Conservation (phyloP, 2,329 filamentous ascomycete species). For the Cucurbitaria berberidis region DNA sequence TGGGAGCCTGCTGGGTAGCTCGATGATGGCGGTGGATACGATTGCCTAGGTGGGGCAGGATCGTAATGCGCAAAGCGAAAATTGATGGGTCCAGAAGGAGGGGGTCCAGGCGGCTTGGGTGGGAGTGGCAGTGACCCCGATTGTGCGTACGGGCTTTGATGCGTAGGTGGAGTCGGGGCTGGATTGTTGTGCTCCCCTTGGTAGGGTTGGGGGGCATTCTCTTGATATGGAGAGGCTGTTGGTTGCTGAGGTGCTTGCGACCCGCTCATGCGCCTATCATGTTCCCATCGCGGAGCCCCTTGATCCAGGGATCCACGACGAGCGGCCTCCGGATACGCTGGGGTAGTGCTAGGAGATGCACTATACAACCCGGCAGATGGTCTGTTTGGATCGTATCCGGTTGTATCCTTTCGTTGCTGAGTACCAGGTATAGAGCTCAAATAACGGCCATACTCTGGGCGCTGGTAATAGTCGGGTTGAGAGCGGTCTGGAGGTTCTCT, state of each 20-base stretch:
- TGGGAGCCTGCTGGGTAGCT: slow-evolving; percentile 29
- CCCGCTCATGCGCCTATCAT: slow-evolving; percentile 35
- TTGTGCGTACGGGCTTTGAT: slow-evolving; percentile 44
- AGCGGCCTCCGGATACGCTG: slow-evolving; percentile 20
- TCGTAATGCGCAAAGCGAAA: slow-evolving; percentile 47
- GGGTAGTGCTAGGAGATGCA: slow-evolving; percentile 24
- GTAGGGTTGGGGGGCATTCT: slow-evolving; percentile 32
- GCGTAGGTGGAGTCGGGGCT: slow-evolving; percentile 26
- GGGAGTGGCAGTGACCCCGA: slow-evolving; percentile 32
- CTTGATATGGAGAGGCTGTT: slow-evolving; percentile 31
- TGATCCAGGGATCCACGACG: slow-evolving; percentile 38
- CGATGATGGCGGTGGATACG: slow-evolving; percentile 32
- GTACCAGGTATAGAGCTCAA: neutral
- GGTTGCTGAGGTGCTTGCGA: slow-evolving; percentile 34
- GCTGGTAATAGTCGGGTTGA: slow-evolving; percentile 11
- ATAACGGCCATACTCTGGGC: slow-evolving; percentile 3
- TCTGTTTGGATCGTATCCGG: slow-evolving; percentile 32
- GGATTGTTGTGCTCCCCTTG: slow-evolving; percentile 28
- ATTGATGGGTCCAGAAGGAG: slow-evolving; percentile 34
- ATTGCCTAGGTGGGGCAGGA: slow-evolving; percentile 33
- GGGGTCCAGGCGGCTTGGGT: slow-evolving; percentile 38
- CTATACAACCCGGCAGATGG: slow-evolving; percentile 31
- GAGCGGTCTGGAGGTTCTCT: slow-evolving; percentile 24
- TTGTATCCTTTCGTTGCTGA: slow-evolving; percentile 27
- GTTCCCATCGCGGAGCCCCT: slow-evolving; percentile 32